These are phyloP conservation scores for Aphanocladium album DNA, from an alignment of 2,329 filamentous ascomycete genomes.

Conservation along the genomic window DNA sequence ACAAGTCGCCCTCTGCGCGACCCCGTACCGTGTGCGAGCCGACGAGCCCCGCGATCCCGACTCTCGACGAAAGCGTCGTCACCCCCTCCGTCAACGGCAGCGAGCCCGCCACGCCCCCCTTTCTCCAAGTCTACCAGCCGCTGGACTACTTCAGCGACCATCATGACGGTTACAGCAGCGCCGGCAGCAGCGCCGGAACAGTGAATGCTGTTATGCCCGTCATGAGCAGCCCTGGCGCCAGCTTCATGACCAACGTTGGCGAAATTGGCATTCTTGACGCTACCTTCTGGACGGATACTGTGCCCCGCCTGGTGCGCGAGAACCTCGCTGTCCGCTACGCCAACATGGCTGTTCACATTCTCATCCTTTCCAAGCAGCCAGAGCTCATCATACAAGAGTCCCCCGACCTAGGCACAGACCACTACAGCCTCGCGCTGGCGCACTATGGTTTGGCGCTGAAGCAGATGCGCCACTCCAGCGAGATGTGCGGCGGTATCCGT, in stretches of 20 bases:
- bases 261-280: constrained; percentile 25
- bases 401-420: constrained; percentile 14
- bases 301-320: constrained; percentile 29
- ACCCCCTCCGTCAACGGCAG: constrained; percentile 7
- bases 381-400: constrained; percentile 7
- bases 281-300: constrained; percentile 30
- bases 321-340: constrained; percentile 32
- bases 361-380: constrained; percentile 24
- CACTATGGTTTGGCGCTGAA: constrained; percentile 30
- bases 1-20: not conserved
- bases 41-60: not conserved
- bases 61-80: not conserved
- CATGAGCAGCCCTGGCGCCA: no score
- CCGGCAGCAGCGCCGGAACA: not conserved
- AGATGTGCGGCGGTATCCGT: constrained; percentile 17
- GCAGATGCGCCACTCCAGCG: constrained; percentile 21
- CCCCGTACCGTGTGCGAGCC: not conserved
- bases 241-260: no score
- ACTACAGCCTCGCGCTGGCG: constrained; percentile 28
- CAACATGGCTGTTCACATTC: constrained; percentile 32
- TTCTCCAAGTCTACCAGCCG: not conserved
- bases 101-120: constrained; percentile 9
- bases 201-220: not conserved
- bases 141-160: not conserved
- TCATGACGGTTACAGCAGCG: not conserved